Base-by-base conservation (phyloP, 306 rosid species). In the Sicyos edulis region DNA sequence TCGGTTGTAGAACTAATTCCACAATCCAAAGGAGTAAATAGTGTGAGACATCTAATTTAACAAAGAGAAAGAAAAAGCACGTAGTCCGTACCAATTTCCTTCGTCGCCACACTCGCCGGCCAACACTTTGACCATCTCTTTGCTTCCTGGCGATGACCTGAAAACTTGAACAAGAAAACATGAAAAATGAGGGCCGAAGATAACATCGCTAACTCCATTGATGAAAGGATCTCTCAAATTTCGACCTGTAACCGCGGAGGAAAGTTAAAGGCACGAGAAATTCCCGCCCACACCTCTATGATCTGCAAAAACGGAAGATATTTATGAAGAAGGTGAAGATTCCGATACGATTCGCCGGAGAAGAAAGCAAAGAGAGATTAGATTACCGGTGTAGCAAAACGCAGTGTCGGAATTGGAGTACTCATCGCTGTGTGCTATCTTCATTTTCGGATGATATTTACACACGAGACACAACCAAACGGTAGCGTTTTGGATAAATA, bases 81-180 rank as follows among this genome's bases (percentile, higher is more conserved):
- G 13, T 44, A 42, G 5, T 8, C n/a, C 16, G 24, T 85, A 92
- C 96, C 96, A 92, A 55, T 85, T 78, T 92, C 75, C 98, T 88
- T 78, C 96, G 83, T 69, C 89, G 84, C 98, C 96, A 90, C 42
- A 92, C 78, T 74, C 82, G 82, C 70, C 96, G 85, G 54, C 90
- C 88, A 29, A 74, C 69, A 73, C 19, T 57, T n/a, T 81, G 70
- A 72, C 19, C 58, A 29, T 76, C 85, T 72, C 61, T 85, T 53
- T 86, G 88, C 87, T 82, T 84, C 58, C 70, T 78, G 10, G 85
- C 79, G 61, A 79, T 44, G 63, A 86, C 82, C 96, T 86, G 74
- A 76, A 84, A 84, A 78, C 62, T 24, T 7, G 53, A 29, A 73
- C 5, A 15, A 10, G 45, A 10, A 52, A 40, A 75, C 22, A 14